Base-by-base conservation (phyloP, 1,284 basidiomycete genomes). In the Puccinia novopanici region DNA sequence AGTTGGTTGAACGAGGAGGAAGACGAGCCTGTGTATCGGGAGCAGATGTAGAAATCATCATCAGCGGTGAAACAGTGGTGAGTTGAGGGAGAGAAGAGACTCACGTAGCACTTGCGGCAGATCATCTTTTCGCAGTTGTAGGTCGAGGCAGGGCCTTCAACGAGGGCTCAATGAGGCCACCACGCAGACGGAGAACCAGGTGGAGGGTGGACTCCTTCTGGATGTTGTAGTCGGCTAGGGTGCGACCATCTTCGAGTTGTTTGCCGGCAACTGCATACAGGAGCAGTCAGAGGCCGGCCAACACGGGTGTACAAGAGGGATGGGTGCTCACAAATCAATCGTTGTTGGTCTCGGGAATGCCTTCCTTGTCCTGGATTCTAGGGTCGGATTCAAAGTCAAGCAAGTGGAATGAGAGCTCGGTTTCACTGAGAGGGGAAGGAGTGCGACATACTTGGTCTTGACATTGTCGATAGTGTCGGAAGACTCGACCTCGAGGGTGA, bases 31-130 rank as follows among this genome's bases (percentile, higher is more conserved):
- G 45, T 8, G 50, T 12, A 52, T 15, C 34, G 24, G 82, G 78
- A 48, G n/a, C 50, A 83, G 82, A 84, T 52, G 70, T 81, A 80
- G 89, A 89, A 83, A 92, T 89, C 89, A 97, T 96, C 95, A 90
- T 91, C 96, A 99, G 91, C n/a, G n/a, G 98, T 98, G 89, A 95
- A 98, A 67, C 96, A 94, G 81, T 95, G 95, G 84, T 96, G 95
- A 84, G 15, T 19, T 40, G 30, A 22, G n/a, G n/a, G n/a, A n/a
- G n/a, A n/a, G n/a, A n/a, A 24, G 40, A 98, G 95, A 86, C 97
- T 96, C 78, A 96, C 96, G 88, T 99, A 99, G 90, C 97, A 98
- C 88, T 98, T 98, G 88, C 96, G 95, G 91, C 96, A 99, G 86
- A 98, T 86, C 84, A 86, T 97, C 87, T 95, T 98, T 90, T 95